Evolutionary conservation across 208 protist genomes (phyloP).

Genomic region (Acanthamoeba castellanii): DNA sequence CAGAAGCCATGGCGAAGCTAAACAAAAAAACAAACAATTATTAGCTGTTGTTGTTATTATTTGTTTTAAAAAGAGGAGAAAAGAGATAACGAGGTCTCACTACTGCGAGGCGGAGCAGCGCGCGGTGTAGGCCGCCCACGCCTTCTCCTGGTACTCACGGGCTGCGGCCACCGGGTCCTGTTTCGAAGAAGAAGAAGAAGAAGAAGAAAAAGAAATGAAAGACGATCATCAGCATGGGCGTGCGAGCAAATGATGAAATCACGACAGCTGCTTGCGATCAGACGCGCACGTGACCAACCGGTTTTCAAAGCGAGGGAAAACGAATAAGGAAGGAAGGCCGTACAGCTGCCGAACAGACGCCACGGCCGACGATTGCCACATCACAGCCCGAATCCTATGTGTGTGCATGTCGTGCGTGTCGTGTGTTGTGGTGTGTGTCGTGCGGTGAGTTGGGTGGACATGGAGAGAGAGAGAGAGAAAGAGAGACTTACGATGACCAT

Average conservation of each 20-base stretch:
- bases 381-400: constrained; percentile 82
- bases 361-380: constrained; percentile 91
- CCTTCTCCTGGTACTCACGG: constrained; percentile 78
- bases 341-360: constrained; percentile 83
- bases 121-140: constrained; percentile 83
- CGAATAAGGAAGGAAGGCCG: background rate
- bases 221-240: too few species aligned
- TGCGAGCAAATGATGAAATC: too few species aligned
- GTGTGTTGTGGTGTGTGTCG: background rate
- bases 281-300: background rate
- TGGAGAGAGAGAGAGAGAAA: background rate
- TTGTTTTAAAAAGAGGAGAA: background rate
- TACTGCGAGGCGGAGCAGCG: background rate
- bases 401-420: background rate
- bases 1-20: too few species aligned
- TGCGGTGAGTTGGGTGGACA: background rate
- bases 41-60: background rate
- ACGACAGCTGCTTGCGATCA: background rate
- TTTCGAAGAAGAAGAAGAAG: background rate
- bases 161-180: constrained; percentile 78
- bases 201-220: background rate
- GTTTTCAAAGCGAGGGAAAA: background rate
- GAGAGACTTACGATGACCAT: constrained; percentile 63
- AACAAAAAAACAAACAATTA: too few species aligned
- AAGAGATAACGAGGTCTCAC: background rate